These are phyloP conservation scores for Crepidotus variabilis DNA, from an alignment of 768 basidiomycete genomes.

Conservation along the genomic window DNA sequence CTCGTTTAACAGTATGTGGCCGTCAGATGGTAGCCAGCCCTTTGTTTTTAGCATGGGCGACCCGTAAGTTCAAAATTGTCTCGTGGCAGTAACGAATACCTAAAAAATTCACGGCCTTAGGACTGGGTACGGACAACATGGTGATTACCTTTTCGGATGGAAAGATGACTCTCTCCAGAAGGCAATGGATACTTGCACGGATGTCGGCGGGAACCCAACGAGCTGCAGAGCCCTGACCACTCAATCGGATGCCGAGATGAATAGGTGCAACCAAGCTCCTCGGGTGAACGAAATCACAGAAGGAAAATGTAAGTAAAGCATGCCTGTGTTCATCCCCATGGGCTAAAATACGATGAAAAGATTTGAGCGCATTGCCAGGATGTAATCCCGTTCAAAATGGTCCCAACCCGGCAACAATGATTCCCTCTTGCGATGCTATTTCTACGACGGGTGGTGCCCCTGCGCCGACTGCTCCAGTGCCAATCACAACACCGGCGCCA, in stretches of 20 bases:
- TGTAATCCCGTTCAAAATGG: slow-evolving; percentile 19
- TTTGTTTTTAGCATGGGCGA: slow-evolving; percentile 21
- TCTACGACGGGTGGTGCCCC: slow-evolving; percentile 5
- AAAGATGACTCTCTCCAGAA: slow-evolving; percentile 17
- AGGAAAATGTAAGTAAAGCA: slow-evolving; percentile 11
- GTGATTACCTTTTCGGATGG: slow-evolving; percentile 21
- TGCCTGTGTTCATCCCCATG: neutral
- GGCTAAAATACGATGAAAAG: slow-evolving; percentile 1
- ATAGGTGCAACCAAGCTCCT: slow-evolving; percentile 14
- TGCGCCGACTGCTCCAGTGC: neutral
- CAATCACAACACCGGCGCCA: neutral
- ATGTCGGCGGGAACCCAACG: slow-evolving; percentile 8
- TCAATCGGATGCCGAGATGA: slow-evolving; percentile 17
- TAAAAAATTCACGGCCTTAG: slow-evolving; percentile 1
- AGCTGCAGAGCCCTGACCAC: slow-evolving; percentile 14
- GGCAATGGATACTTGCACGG: slow-evolving; percentile 18
- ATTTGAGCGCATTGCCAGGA: slow-evolving; percentile 15
- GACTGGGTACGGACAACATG: slow-evolving; percentile 18
- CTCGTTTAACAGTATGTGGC: slow-evolving; percentile 19
- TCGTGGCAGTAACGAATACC: neutral
- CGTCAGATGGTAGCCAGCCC: slow-evolving; percentile 11
- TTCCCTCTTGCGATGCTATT: slow-evolving; percentile 12
- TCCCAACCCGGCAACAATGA: slow-evolving; percentile 10
- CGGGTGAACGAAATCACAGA: slow-evolving; percentile 13
- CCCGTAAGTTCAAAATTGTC: slow-evolving; percentile 12